Evolutionary conservation across 78 protist genomes (phyloP).

Genomic region (Pigoraptor vietnamica): DNA sequence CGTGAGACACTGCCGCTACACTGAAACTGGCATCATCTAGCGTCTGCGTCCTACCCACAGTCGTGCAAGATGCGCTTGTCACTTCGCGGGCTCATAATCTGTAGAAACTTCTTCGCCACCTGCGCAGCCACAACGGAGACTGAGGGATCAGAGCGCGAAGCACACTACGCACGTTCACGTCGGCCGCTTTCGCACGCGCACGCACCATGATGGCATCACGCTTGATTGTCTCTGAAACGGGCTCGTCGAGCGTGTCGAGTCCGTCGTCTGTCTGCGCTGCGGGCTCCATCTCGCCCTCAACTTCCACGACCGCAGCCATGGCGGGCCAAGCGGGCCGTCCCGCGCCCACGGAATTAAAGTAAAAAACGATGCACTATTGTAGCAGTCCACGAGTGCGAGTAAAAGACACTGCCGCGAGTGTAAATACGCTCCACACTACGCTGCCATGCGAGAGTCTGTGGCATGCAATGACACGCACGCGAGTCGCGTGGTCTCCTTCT

Average conservation of each 20-base stretch:
- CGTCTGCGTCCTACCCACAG: conserved; percentile 17
- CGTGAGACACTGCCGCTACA: background rate
- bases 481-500: too few species aligned
- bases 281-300: background rate
- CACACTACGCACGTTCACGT: too few species aligned
- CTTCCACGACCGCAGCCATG: background rate
- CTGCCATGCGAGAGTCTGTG: too few species aligned
- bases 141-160: background rate
- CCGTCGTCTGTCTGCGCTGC: background rate
- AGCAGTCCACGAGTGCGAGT: too few species aligned
- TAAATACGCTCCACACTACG: too few species aligned
- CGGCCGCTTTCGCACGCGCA: background rate
- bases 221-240: conserved; percentile 54
- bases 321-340: too few species aligned
- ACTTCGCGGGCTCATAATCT: conserved; percentile 67
- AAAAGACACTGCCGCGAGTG: too few species aligned
- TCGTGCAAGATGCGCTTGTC: conserved; percentile 50
- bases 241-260: conserved; percentile 65
- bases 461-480: too few species aligned
- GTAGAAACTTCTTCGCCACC: conserved; percentile 60
- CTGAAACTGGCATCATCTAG: background rate
- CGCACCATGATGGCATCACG: background rate
- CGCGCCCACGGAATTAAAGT: too few species aligned
- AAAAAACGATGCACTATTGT: too few species aligned
- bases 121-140: background rate